Conservation (phyloP, 768 basidiomycete species). For the Macrolepiota dolichaula region DNA sequence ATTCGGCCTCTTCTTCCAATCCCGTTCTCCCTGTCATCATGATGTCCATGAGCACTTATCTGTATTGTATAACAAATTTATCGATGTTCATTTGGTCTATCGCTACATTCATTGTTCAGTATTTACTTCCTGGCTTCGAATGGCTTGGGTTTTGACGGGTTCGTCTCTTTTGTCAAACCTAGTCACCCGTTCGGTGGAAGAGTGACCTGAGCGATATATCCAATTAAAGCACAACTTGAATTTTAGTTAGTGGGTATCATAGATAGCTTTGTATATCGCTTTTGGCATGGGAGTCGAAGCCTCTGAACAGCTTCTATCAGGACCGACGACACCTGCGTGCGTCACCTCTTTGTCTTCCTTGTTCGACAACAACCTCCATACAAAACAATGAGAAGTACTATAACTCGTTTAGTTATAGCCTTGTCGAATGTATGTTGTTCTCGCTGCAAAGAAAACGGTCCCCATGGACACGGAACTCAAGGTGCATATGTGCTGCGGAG, state of each 20-base stretch:
- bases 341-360: not conserved
- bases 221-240: not conserved
- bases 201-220: not conserved
- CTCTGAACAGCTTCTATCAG: not conserved
- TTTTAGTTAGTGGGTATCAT: not conserved
- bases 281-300: not conserved
- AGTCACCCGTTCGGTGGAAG: no score
- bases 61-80: constrained; percentile 1
- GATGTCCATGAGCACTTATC: not conserved
- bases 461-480: not conserved
- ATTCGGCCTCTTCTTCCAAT: not conserved
- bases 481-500: not conserved
- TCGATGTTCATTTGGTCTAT: not conserved
- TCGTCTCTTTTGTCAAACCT: no score
- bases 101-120: no score
- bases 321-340: not conserved
- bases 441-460: not conserved
- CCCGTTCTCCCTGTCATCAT: not conserved
- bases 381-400: not conserved
- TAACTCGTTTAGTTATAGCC: not conserved
- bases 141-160: no score
- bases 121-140: no score
- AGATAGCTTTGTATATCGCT: not conserved
- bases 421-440: not conserved
- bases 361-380: not conserved